Percentiles rank a stretch among this genome's conserved stretches.
Conservation (phyloP, 1,139 yeast genomes). For the Nakaseomyces bracarensis region DNA sequence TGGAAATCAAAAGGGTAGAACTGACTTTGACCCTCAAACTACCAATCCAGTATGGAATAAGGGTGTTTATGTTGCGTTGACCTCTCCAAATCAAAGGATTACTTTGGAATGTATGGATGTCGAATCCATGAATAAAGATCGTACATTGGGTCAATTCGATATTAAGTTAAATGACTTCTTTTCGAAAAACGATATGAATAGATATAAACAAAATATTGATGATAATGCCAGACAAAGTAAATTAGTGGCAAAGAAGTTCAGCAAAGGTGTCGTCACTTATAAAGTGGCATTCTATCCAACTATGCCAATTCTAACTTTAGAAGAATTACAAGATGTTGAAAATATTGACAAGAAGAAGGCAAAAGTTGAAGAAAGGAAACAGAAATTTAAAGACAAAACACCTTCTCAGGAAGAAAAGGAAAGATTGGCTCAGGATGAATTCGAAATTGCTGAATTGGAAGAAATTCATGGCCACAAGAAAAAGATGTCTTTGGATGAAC, state of each 20-base stretch:
- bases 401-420: conserved; percentile 25
- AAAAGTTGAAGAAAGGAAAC: conserved; percentile 27
- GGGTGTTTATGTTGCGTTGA: conserved; percentile 67
- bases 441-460: conserved; percentile 34
- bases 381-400: conserved; percentile 25
- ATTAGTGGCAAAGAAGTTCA: conserved; percentile 58
- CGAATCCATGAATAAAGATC: conserved; percentile 65
- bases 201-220: conserved; percentile 54
- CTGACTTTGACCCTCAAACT: conserved; percentile 59
- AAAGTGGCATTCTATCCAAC: conserved; percentile 75
- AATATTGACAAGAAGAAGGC: conserved; percentile 36
- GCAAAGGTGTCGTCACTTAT: conserved; percentile 73
- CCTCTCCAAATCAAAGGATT: conserved; percentile 72
- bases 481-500: conserved; percentile 55
- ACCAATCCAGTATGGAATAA: conserved; percentile 83
- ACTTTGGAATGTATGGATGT: conserved; percentile 90
- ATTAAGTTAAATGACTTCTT: conserved; percentile 60
- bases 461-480: conserved; percentile 41
- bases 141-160: conserved; percentile 78
- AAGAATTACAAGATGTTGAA: conserved; percentile 55
- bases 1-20: conserved; percentile 69
- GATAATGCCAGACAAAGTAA: conserved; percentile 50
- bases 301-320: conserved; percentile 66
- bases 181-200: conserved; percentile 44
- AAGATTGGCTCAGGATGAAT: conserved; percentile 27